Percentiles rank a stretch among this genome's conserved stretches.
phyloP scores from a whole-genome alignment of 2,329 filamentous ascomycete genomes.

The Phoma sp. region DNA sequence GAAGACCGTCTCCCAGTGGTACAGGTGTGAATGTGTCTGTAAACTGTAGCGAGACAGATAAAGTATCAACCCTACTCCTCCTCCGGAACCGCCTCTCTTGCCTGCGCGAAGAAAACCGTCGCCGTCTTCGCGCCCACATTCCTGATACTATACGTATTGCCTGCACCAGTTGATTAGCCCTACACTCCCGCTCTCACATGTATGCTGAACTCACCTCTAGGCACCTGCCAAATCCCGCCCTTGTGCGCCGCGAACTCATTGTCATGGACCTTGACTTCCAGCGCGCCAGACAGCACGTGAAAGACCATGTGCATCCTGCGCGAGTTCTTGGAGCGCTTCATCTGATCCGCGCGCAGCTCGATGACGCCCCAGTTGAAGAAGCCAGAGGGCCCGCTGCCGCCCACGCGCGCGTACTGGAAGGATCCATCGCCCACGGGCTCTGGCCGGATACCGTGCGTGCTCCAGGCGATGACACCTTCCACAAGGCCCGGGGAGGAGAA shows the following conservation, averaged over 20 bases:
- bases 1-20: too few relatives aligned
- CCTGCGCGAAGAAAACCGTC: constrained; percentile 91
- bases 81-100: constrained; percentile 61
- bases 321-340: constrained; percentile 90
- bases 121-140: constrained; percentile 77
- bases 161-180: constrained; percentile 53
- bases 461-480: constrained; percentile 64
- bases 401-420: constrained; percentile 88
- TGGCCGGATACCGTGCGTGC: constrained; percentile 62
- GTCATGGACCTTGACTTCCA: constrained; percentile 78
- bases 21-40: too few relatives aligned
- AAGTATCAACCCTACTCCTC: constrained; percentile 13
- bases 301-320: constrained; percentile 98
- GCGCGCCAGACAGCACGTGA: constrained; percentile 83
- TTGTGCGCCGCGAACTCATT: constrained; percentile 81
- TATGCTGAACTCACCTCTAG: constrained; percentile 74
- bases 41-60: too few relatives aligned
- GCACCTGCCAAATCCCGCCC: constrained; percentile 92
- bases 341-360: constrained; percentile 80
- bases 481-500: constrained; percentile 60
- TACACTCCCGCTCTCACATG: neutral
- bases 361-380: constrained; percentile 93
- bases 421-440: constrained; percentile 67
- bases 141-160: constrained; percentile 89
- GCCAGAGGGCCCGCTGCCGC: constrained; percentile 55